A percentile compares a stretch with the other conserved stretches of the same genome.
These are phyloP conservation scores for Kandelia obovata DNA, from an alignment of 345 rosid genomes.

Conservation along the genomic window DNA sequence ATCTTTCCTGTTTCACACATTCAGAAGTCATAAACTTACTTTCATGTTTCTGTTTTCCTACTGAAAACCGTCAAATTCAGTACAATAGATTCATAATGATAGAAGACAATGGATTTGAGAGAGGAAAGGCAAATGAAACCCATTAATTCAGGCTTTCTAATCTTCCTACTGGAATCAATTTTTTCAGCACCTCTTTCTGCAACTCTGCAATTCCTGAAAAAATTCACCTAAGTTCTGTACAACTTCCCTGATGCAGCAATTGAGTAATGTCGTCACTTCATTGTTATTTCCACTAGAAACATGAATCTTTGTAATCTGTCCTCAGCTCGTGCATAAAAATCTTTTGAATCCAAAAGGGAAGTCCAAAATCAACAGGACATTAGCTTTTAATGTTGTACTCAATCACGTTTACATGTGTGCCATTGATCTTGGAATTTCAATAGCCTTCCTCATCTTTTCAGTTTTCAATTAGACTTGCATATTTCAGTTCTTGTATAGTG, in stretches of 20 bases:
- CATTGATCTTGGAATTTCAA: no score
- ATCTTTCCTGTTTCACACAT: slow-evolving; percentile 52
- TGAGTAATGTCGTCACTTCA: not conserved
- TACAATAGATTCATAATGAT: not conserved
- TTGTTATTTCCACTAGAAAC: not conserved
- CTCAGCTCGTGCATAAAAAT: no score
- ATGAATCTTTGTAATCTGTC: not conserved
- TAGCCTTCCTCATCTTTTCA: no score
- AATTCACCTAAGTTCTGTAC: not conserved
- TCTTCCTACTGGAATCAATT: no score
- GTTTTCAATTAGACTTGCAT: no score
- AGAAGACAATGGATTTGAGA: not conserved
- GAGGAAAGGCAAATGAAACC: not conserved
- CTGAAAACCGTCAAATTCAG: not conserved
- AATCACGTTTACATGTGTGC: no score
- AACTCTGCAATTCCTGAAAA: not conserved
- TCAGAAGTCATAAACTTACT: slow-evolving; percentile 5
- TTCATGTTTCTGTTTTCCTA: slow-evolving; percentile 1
- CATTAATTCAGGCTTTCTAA: no score
- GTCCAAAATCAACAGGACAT: no score
- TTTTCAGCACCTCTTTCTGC: not conserved
- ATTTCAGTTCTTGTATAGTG: not conserved
- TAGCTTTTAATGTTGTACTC: no score
- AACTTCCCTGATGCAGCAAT: not conserved
- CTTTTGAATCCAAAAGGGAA: no score